phyloP scores from a whole-genome alignment of 1,284 basidiomycete genomes.

The Microbotryum silenes-acaulis region DNA sequence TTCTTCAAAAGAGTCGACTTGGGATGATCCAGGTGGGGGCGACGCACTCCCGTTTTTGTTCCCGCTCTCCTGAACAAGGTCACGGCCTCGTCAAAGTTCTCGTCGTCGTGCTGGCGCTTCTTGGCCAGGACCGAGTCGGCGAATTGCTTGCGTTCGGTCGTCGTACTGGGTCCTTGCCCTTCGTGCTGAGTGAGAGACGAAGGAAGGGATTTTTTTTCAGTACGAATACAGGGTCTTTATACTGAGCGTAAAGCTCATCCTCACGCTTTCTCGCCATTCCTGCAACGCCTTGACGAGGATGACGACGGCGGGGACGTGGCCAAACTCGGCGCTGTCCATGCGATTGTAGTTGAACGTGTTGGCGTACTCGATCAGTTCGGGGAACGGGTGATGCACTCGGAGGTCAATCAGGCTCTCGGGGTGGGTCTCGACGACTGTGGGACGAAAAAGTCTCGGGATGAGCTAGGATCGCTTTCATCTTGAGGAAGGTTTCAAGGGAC shows the following conservation, averaged over 20 bases:
- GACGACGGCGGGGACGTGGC: conserved; percentile 76
- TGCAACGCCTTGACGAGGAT: conserved; percentile 75
- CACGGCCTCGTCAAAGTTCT: conserved; percentile 92
- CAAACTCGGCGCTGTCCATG: conserved; percentile 77
- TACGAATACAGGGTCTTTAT: not conserved
- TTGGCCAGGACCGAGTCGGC: conserved; percentile 55
- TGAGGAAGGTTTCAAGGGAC: conserved; percentile 36
- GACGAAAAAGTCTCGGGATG: not conserved
- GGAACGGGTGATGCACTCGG: conserved; percentile 82
- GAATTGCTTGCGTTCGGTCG: conserved; percentile 68
- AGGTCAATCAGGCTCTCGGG: conserved; percentile 62
- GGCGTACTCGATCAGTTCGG: conserved; percentile 64
- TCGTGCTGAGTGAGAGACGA: conserved; percentile 49
- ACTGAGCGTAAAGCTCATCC: conserved; percentile 32
- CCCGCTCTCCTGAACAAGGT: conserved; percentile 40
- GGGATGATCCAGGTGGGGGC: conserved; percentile 23
- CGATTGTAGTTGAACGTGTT: conserved; percentile 59
- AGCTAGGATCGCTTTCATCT: not conserved
- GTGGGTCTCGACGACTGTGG: conserved; percentile 81
- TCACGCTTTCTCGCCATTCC: conserved; percentile 65
- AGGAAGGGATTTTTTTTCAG: not conserved
- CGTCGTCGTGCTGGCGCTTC: conserved; percentile 70
- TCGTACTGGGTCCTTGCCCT: conserved; percentile 55
- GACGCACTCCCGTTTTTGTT: conserved; percentile 66
- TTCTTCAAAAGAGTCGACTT: not conserved